Percentiles rank a stretch among this genome's conserved stretches.
phyloP scores from a whole-genome alignment of 1,139 yeast genomes.

The Kodamaea alishanica region DNA sequence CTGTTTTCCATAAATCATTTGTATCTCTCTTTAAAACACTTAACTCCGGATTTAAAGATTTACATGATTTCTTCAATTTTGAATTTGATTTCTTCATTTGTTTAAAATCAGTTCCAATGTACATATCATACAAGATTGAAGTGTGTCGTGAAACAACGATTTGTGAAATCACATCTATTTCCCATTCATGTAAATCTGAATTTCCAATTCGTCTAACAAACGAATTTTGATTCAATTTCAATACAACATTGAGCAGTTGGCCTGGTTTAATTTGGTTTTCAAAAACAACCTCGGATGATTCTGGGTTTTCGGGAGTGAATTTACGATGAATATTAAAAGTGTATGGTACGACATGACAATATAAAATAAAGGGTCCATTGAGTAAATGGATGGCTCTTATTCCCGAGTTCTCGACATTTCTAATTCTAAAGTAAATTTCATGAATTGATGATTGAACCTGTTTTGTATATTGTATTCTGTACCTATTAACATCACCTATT shows the following conservation, averaged over 20 bases:
- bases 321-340: constrained; percentile 37
- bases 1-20: constrained; percentile 19
- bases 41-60: constrained; percentile 12
- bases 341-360: constrained; percentile 56
- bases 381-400: constrained; percentile 53
- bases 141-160: constrained; percentile 20
- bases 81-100: constrained; percentile 32
- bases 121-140: constrained; percentile 16
- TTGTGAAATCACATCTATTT: constrained; percentile 22
- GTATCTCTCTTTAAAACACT: constrained; percentile 14
- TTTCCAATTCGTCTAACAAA: constrained; percentile 11
- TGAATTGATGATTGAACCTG: neutral
- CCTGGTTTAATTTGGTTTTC: constrained; percentile 59
- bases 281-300: constrained; percentile 32
- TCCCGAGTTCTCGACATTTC: constrained; percentile 48
- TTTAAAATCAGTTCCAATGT: constrained; percentile 28
- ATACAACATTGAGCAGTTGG: constrained; percentile 48
- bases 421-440: constrained; percentile 38
- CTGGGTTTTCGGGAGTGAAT: constrained; percentile 25
- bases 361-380: constrained; percentile 59
- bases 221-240: constrained; percentile 47
- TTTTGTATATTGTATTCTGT: constrained; percentile 27
- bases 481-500: constrained; percentile 42
- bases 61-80: constrained; percentile 14
- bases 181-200: constrained; percentile 18